Evolutionary conservation across 345 rosid genomes (phyloP), one percentile per base, ranked within the genome.

Genomic region (Capsella bursapastoris): DNA sequence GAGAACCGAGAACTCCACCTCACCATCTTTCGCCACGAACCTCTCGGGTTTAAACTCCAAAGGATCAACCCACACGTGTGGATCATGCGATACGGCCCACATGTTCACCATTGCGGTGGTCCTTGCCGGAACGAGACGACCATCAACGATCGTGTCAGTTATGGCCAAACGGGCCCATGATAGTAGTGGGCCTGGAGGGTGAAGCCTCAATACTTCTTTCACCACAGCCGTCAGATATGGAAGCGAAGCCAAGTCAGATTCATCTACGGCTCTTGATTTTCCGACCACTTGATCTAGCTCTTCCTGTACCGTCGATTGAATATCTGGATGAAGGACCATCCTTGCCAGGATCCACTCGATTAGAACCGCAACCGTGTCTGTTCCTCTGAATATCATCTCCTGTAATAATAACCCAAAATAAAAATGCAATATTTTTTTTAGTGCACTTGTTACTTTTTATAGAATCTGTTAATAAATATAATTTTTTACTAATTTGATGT

Each of bases 341-440:
- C 97, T 87, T 2, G 98, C 98, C 0, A 90, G 86, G 37, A 85
- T 83, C 98, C 97, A 93, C 87, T 93, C 98, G 73, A 90, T 84
- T 75, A 93, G 29, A 32, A 93, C 93, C 49, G 97, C 97, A 27
- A 93, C 93, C 0, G 98, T 89, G 62, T 90, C 98, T 13, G 95
- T 89, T 47, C 98, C 98, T 62, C 98, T 81, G 66, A 92, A 93
- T 66, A 93, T 83, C 98, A 90, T 93, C 72, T 93, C 98, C 98
- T 93, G 37, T 49, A 60, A 63, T 13, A 74, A 22, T 22, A 22
- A 41, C 34, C 45, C 3, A 65, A 25, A 27, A 37, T 31, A 49
- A 29, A 40, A 57, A 38, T 28, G 15, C n/a, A 0, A 31, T 57
- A 7, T 43, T 56, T 43, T 56, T 10, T 65, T 11, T 29, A 38